Percentiles rank a stretch among this genome's conserved stretches.
Evolutionary conservation across 352 stramenopile genomes (phyloP).

Genomic region (Aphanomyces astaci): DNA sequence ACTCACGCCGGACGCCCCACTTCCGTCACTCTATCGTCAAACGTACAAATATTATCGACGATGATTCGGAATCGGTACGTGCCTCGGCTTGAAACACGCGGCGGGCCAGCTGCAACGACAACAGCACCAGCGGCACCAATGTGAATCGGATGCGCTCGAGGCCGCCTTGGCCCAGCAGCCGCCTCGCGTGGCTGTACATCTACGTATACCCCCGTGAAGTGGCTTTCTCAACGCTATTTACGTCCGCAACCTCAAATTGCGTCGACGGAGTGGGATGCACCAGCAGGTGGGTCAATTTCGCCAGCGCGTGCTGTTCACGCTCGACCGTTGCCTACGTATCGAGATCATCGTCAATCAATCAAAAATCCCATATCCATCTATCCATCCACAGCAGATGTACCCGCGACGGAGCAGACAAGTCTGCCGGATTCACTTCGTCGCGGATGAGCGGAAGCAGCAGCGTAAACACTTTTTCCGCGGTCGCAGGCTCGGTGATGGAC

Average conservation of each 20-base stretch:
- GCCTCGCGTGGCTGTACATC: conserved; percentile 57
- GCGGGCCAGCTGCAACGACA: conserved; percentile 74
- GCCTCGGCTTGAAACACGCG: conserved; percentile 43
- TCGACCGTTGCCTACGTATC: conserved; percentile 48
- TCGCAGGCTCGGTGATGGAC: conserved; percentile 28
- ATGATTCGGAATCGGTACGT: conserved; percentile 23
- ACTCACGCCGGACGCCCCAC: conserved; percentile 36
- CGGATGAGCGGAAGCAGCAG: conserved; percentile 89
- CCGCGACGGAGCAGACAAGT: conserved; percentile 21
- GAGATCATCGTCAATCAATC: too few species aligned
- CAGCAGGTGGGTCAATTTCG: conserved; percentile 92
- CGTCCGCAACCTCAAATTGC: conserved; percentile 57
- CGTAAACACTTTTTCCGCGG: conserved; percentile 51
- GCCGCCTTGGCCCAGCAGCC: conserved; percentile 75
- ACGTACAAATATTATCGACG: background rate
- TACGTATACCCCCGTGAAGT: conserved; percentile 35
- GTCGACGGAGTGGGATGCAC: conserved; percentile 57
- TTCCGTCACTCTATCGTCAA: background rate
- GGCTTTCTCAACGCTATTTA: too few species aligned
- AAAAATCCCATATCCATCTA: background rate
- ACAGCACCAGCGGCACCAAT: conserved; percentile 90
- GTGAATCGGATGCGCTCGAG: conserved; percentile 85
- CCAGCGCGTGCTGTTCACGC: conserved; percentile 85
- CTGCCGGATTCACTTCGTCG: conserved; percentile 49
- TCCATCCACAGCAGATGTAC: background rate